Evolutionary conservation across 2,329 filamentous ascomycete species (phyloP), one percentile per base, ranked within the genome.

Genomic region (Podosphaera xanthii): DNA sequence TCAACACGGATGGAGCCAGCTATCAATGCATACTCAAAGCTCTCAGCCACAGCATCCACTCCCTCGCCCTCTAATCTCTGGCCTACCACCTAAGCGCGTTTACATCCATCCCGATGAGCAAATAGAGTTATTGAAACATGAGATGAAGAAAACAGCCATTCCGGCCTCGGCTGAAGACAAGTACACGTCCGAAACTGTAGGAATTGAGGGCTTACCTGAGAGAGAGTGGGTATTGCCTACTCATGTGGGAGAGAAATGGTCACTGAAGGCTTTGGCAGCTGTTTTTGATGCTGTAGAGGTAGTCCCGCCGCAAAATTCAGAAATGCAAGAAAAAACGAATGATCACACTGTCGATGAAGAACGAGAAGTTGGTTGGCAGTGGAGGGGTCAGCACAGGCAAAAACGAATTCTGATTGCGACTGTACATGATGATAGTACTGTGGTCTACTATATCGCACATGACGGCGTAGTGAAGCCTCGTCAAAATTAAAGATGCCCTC

Each of bases 391-490:
- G 50, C 75, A 70, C 61, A 73, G 78, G 22, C 73, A 74, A 55
- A 91, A 90, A 73, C 76, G 86, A 61, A 69, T 90, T 9, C 68
- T 91, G n/a, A 73, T 92, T 58, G 86, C 84, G 14, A 85, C 83
- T 2, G 73, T 88, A 55, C 83, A 88, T 67, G 81, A 85, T 65
- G 87, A 92, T 71, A 90, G 86, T 63, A 91, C 87, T 0, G 77
- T 92, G 22, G 84, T 87, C 48, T 92, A 91, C 71, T 92, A 92
- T 68, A 77, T 90, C 62, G 80, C 91, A 69, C 86, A 91, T 66
- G 86, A 91, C 69, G 87, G 86, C n/a, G 81, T 90, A 63, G 85
- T 91, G 58, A 92, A 91, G 73, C 87, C 87, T 33, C 76, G 87
- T 60, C 87, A 91, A 70, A 92, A 92, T 69, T 91, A 72, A 77